Percentiles rank a stretch among this genome's conserved stretches.
These are phyloP conservation scores for Talaromyces sp. DNA, from an alignment of 2,329 filamentous ascomycete genomes.

Conservation along the genomic window DNA sequence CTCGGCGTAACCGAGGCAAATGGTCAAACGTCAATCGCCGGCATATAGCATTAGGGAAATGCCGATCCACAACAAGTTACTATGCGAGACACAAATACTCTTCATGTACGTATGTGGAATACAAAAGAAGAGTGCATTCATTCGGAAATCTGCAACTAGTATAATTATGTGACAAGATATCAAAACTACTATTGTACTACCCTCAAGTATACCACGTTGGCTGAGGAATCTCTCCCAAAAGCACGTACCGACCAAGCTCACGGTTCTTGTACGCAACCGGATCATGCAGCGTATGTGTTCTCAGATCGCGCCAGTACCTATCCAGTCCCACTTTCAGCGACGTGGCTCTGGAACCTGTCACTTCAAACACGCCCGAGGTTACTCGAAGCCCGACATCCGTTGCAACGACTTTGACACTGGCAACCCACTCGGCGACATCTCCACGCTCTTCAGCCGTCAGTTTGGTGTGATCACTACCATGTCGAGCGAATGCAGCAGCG, in stretches of 20 bases:
- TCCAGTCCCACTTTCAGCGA: constrained; percentile 56
- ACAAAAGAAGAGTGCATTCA: background rate
- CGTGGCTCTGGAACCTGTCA: constrained; percentile 56
- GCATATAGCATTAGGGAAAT: background rate
- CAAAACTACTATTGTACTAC: background rate
- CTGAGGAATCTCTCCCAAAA: constrained; percentile 53
- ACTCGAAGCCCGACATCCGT: constrained; percentile 57
- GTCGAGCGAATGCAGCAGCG: constrained; percentile 42
- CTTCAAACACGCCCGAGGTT: constrained; percentile 59
- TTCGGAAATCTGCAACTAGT: background rate
- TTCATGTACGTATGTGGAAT: background rate
- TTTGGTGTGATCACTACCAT: constrained; percentile 33
- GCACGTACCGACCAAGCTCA: constrained; percentile 54
- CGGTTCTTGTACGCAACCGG: constrained; percentile 63
- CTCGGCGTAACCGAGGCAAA: background rate
- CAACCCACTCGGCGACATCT: constrained; percentile 58
- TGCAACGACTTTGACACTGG: constrained; percentile 57
- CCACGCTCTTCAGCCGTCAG: constrained; percentile 52
- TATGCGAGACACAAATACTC: background rate
- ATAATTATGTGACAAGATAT: too few relatives aligned
- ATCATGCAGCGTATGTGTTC: constrained; percentile 62
- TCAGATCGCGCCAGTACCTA: constrained; percentile 61
- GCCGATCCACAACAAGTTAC: background rate
- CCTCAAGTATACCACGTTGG: constrained; percentile 57
- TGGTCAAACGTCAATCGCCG: background rate